Percentiles rank a stretch among this genome's conserved stretches.
Evolutionary conservation across 805 yeast genomes (phyloP).

Genomic region (Yamadazyma philogaea): DNA sequence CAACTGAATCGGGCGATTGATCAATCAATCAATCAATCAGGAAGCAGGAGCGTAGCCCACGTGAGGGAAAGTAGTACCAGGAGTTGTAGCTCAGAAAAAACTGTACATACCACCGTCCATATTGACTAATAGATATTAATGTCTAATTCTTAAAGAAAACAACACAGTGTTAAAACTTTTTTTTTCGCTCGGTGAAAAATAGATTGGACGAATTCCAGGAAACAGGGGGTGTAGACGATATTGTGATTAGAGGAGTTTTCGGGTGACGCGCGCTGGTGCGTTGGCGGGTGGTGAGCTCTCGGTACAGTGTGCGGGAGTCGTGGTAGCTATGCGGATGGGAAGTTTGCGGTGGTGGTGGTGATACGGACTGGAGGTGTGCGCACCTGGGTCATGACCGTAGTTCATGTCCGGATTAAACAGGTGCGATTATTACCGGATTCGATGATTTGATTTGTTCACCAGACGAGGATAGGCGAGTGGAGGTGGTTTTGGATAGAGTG

Average conservation of each 20-base stretch:
- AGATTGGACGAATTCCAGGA: slow-evolving; percentile 6
- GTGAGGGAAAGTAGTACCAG: neutral
- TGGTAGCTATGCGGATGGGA: too few relatives aligned
- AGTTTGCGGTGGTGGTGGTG: neutral
- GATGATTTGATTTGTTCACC: slow-evolving; percentile 1
- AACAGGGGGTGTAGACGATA: slow-evolving; percentile 7
- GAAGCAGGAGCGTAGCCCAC: neutral
- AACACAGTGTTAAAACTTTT: slow-evolving; percentile 10
- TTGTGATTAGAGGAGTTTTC: slow-evolving; percentile 4
- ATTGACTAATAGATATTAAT: slow-evolving; percentile 23
- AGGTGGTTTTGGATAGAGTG: too few relatives aligned
- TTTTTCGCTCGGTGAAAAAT: slow-evolving; percentile 8
- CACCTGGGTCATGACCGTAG: neutral
- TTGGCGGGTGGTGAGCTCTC: too few relatives aligned
- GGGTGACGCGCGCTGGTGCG: slow-evolving; percentile 5
- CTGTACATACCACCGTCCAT: slow-evolving; percentile 60
- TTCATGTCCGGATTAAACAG: slow-evolving; percentile 1
- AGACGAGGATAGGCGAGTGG: neutral
- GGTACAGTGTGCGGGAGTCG: too few relatives aligned
- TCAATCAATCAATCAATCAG: slow-evolving; percentile 14
- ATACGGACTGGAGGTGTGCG: neutral
- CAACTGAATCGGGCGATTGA: neutral
- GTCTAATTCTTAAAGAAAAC: slow-evolving; percentile 9
- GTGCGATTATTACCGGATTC: slow-evolving; percentile 1
- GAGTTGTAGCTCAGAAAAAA: neutral